These are phyloP conservation scores for Fusarium sp. DNA, from an alignment of 2,329 filamentous ascomycete genomes.

Conservation along the genomic window DNA sequence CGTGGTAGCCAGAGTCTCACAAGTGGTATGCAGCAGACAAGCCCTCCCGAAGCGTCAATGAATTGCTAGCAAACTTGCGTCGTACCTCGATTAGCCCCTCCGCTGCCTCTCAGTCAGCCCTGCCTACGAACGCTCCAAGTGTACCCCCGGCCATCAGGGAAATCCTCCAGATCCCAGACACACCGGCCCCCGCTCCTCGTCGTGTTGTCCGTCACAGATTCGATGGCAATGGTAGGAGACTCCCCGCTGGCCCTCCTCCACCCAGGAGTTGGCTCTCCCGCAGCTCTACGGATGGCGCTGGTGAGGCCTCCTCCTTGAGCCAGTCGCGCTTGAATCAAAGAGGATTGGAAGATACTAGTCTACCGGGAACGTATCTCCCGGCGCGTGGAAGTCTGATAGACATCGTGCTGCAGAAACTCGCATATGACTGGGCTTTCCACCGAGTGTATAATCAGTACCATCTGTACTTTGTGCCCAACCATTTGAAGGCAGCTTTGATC, in stretches of 20 bases:
- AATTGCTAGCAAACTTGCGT: constrained; percentile 70
- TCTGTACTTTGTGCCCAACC: constrained; percentile 67
- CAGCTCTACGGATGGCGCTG: constrained; percentile 42
- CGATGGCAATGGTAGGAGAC: constrained; percentile 63
- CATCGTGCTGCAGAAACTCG: constrained; percentile 64
- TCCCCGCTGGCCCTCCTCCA: constrained; percentile 70
- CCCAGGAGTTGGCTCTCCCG: constrained; percentile 67
- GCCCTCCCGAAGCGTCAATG: constrained; percentile 65
- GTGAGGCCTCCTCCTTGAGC: constrained; percentile 32
- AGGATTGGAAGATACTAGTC: constrained; percentile 44
- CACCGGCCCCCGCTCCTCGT: constrained; percentile 65
- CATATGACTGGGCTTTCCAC: constrained; percentile 68
- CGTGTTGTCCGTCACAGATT: constrained; percentile 58
- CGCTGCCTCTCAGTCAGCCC: constrained; percentile 43
- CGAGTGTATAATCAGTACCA: constrained; percentile 69
- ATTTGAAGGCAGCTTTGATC: constrained; percentile 65
- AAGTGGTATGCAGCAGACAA: constrained; percentile 51
- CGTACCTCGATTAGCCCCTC: constrained; percentile 56
- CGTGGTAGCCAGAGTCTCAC: constrained; percentile 51
- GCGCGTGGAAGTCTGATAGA: constrained; percentile 65
- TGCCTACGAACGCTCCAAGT: constrained; percentile 60
- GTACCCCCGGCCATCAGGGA: constrained; percentile 71
- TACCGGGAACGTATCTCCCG: constrained; percentile 63
- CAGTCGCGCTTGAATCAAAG: constrained; percentile 41
- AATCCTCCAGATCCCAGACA: constrained; percentile 71